Evolutionary conservation across 2,329 filamentous ascomycete species (phyloP).

Genomic region (Coniochaeta sp.): DNA sequence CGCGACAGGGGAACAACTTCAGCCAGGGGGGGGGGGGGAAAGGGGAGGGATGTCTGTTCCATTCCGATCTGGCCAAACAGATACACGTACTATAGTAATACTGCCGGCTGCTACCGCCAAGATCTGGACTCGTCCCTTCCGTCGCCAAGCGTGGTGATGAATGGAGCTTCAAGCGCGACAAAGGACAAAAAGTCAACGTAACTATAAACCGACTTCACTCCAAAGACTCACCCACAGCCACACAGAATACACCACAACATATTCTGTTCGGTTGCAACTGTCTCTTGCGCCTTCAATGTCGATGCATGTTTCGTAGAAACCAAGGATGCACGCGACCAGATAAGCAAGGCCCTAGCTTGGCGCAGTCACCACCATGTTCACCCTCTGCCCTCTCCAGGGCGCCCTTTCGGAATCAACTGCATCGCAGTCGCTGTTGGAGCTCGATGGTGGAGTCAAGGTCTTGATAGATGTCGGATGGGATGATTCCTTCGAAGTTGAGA

Average conservation of each 20-base stretch:
- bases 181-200: not conserved
- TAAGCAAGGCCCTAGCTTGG: not conserved
- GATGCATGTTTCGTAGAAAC: not conserved
- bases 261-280: not conserved
- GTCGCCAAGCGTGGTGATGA: not conserved
- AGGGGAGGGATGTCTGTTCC: too few species aligned
- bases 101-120: slow-evolving; percentile 13
- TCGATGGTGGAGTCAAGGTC: slow-evolving; percentile 94
- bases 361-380: slow-evolving; percentile 65
- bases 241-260: not conserved
- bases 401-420: slow-evolving; percentile 81
- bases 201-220: not conserved
- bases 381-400: slow-evolving; percentile 85
- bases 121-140: not conserved
- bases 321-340: not conserved
- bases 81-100: not conserved
- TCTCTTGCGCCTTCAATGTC: not conserved
- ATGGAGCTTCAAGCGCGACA: not conserved
- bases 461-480: slow-evolving; percentile 96
- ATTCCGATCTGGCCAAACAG: not conserved
- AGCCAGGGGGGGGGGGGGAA: too few species aligned
- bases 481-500: slow-evolving; percentile 74
- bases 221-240: not conserved
- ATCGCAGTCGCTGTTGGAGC: slow-evolving; percentile 90
- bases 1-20: not conserved